Percentiles rank a stretch among this genome's conserved stretches.
Conservation (phyloP, 2,329 filamentous ascomycete species). For the Mariannaea sp. region DNA sequence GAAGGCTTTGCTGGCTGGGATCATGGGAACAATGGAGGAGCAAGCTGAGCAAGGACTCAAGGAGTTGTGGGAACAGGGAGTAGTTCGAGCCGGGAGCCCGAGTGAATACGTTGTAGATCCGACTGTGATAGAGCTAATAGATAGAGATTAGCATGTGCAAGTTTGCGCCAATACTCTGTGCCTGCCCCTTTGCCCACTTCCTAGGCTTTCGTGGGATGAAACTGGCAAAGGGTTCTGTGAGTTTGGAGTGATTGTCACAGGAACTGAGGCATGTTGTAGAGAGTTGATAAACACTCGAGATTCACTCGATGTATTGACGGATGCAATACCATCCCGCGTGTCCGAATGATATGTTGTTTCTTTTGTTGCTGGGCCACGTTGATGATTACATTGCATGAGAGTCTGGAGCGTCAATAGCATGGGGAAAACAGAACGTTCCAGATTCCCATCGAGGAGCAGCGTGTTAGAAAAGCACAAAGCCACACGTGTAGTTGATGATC, state of each 20-base stretch:
- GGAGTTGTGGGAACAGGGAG: conserved; percentile 49
- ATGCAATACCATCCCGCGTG: not conserved
- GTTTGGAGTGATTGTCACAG: conserved; percentile 15
- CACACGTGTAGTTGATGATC: conserved; percentile 7
- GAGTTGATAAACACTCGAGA: conserved; percentile 10
- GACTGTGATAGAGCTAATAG: conserved; percentile 35
- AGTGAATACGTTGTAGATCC: conserved; percentile 29
- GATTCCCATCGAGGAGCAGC: not conserved
- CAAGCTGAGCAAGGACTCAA: conserved; percentile 47
- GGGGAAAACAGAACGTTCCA: not conserved
- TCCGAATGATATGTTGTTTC: conserved; percentile 6
- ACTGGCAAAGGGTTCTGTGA: conserved; percentile 8
- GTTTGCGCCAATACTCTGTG: conserved; percentile 10
- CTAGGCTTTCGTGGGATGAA: not conserved
- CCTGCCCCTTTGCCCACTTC: conserved; percentile 16
- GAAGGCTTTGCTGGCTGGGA: conserved; percentile 43
- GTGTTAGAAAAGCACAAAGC: conserved; percentile 14
- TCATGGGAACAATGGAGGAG: conserved; percentile 48
- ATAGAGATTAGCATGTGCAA: conserved; percentile 31
- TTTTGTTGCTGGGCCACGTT: no score
- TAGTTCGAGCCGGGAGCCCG: conserved; percentile 24
- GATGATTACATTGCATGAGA: no score
- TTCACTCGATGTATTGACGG: conserved; percentile 3
- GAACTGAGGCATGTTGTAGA: conserved; percentile 13
- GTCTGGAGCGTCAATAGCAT: conserved; percentile 5